Evolutionary conservation across 441 rosid species (phyloP), one percentile per base, ranked within the genome.

Genomic region (Pelargonium australe): DNA sequence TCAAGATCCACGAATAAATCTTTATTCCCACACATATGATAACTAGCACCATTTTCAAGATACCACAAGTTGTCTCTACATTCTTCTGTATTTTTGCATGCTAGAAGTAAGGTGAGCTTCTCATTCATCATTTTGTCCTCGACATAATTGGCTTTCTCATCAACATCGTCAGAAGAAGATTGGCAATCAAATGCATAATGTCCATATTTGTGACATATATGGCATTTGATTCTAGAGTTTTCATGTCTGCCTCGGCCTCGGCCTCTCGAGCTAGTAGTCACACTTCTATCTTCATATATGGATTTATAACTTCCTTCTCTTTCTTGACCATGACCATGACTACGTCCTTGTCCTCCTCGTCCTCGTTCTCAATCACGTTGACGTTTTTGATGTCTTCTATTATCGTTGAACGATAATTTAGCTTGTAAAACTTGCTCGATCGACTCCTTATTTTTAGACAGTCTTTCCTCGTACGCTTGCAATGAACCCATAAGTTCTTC

Each of bases 181-280:
- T 17, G 0, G 41, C 41, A 71, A 2, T 74, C 34, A 20, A 9
- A n/a, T 2, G 65, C 16, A 60, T 12, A 76, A 62, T 69, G 80
- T 1, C 71, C 44, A 65, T n/a, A 14, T 6, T 19, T 69, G 3
- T 67, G 3, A 67, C 58, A 63, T 66, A 60, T 66, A 14, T 62
- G 62, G 31, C 55, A 74, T 2, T 13, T 0, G 44, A 67, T 13
- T 0, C n/a, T 2, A 7, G 19, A 17, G 7, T 60, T 68, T 1
- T 37, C 49, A 31, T 51, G 11, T 57, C 37, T 60, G 31, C 28
- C 49, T 78, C 72, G 23, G 2, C 53, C 76, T n/a, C 41, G 7
- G 2, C 68, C 55, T 70, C 14, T 13, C 2, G 8, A 6, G 2
- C 14, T 28, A 14, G 47, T 3, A 57, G 17, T 0, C 47, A 2